These are phyloP conservation scores for Coniferiporia weirii DNA, from an alignment of 1,284 basidiomycete species.

Conservation along the genomic window DNA sequence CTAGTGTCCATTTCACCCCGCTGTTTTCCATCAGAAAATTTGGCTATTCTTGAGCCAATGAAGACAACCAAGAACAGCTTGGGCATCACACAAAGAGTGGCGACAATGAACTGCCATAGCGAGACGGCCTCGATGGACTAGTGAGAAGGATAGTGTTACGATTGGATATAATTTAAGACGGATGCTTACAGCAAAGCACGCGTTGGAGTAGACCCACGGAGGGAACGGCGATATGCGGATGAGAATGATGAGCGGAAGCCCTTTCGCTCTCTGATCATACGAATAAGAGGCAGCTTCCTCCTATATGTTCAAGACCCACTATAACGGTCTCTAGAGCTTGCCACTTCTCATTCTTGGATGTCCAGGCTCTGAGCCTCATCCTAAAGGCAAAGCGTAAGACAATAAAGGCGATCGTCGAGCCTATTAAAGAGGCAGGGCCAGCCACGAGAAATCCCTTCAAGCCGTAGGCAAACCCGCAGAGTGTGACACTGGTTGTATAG, in stretches of 20 bases:
- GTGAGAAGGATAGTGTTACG: conserved; percentile 10
- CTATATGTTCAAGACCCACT: conserved; percentile 36
- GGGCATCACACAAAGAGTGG: conserved; percentile 66
- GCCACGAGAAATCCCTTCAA: conserved; percentile 68
- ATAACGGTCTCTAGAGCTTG: conserved; percentile 72
- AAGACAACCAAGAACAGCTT: conserved; percentile 71
- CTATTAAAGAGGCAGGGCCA: conserved; percentile 54
- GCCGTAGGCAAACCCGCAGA: conserved; percentile 82
- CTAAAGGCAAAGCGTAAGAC: conserved; percentile 58
- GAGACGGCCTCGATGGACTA: conserved; percentile 71
- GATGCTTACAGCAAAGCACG: conserved; percentile 66
- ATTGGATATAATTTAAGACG: not conserved
- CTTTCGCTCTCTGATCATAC: conserved; percentile 52
- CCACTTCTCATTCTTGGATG: conserved; percentile 63
- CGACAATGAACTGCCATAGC: conserved; percentile 69
- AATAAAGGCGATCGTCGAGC: conserved; percentile 63
- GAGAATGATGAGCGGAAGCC: conserved; percentile 71
- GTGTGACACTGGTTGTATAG: conserved; percentile 57
- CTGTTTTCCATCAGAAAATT: conserved; percentile 70
- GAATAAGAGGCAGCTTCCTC: not conserved
- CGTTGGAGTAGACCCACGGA: conserved; percentile 78
- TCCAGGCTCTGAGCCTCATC: conserved; percentile 50
- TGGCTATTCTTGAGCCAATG: conserved; percentile 70
- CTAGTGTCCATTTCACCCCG: conserved; percentile 71
- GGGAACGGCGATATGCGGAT: conserved; percentile 80